phyloP scores from a whole-genome alignment of 2,329 filamentous ascomycete species.

The Thelonectria blattea region DNA sequence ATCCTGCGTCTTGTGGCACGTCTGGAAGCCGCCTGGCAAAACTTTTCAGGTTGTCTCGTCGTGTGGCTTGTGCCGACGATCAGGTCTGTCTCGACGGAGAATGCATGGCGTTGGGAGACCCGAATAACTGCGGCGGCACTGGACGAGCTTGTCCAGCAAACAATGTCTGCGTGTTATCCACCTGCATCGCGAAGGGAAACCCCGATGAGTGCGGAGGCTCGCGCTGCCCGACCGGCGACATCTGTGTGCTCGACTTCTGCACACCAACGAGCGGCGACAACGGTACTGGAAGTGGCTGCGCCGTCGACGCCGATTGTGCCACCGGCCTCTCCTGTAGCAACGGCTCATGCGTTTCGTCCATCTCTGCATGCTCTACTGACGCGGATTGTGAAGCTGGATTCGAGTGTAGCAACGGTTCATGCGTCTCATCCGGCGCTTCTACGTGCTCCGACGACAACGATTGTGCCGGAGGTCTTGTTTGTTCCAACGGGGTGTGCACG shows the following conservation, averaged over 20 bases:
- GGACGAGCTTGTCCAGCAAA: conserved; percentile 20
- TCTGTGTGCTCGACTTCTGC: conserved; percentile 27
- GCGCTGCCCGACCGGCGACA: conserved; percentile 12
- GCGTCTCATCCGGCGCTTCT: background rate
- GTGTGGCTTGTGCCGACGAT: conserved; percentile 6
- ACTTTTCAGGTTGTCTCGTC: background rate
- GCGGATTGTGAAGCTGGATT: background rate
- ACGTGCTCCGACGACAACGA: background rate
- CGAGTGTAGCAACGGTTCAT: background rate
- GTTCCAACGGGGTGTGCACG: background rate
- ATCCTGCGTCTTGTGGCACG: background rate
- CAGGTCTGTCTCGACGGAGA: conserved; percentile 22
- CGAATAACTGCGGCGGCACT: conserved; percentile 13
- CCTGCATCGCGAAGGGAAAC: conserved; percentile 21
- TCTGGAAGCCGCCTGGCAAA: background rate
- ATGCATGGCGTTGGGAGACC: conserved; percentile 10
- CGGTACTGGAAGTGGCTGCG: background rate
- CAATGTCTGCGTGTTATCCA: conserved; percentile 22
- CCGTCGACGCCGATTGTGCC: background rate
- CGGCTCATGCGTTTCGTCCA: background rate
- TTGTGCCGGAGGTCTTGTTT: background rate
- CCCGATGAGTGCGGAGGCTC: conserved; percentile 11
- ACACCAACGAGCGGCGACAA: background rate
- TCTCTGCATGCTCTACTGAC: background rate
- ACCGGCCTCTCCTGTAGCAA: background rate